Conservation (phyloP, 257 asterid genomes). For the Vinca minor region DNA sequence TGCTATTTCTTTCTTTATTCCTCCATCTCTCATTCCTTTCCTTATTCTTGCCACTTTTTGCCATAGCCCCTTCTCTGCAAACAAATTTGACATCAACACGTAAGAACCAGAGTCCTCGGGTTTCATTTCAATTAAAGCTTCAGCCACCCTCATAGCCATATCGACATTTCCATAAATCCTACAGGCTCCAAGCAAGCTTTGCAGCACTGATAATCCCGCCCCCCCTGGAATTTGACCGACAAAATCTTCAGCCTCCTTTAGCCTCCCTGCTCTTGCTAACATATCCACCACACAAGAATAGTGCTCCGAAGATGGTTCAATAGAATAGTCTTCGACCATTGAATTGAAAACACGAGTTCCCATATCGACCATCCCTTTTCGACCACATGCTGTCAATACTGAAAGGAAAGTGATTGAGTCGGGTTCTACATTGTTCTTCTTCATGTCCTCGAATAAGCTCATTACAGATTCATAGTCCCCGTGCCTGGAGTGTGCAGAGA, state of each 20-base stretch:
- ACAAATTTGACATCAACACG: constrained; percentile 80
- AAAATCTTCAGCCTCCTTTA: constrained; percentile 67
- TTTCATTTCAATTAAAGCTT: constrained; percentile 53
- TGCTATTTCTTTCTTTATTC: constrained; percentile 71
- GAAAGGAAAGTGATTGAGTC: constrained; percentile 84
- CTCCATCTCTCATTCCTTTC: constrained; percentile 62
- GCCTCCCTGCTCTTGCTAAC: constrained; percentile 83
- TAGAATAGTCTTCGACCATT: constrained; percentile 41
- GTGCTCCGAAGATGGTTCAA: constrained; percentile 64
- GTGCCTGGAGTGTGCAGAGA: constrained; percentile 79
- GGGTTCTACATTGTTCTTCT: constrained; percentile 46
- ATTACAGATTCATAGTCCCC: constrained; percentile 71
- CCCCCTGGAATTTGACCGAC: constrained; percentile 63
- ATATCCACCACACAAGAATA: constrained; percentile 77
- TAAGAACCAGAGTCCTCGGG: constrained; percentile 74
- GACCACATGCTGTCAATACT: constrained; percentile 69
- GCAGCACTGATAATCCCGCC: constrained; percentile 68
- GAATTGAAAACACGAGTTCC: constrained; percentile 58
- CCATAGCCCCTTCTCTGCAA: constrained; percentile 94
- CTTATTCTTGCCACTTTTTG: constrained; percentile 70
- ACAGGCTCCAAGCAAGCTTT: constrained; percentile 80
- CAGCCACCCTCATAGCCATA: constrained; percentile 53
- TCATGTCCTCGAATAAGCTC: constrained; percentile 57
- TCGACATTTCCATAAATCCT: constrained; percentile 62
- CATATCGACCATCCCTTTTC: constrained; percentile 60